These are phyloP conservation scores for Nosema granulosis DNA, from an alignment of 371 early-diverging fungal species.

Conservation along the genomic window DNA sequence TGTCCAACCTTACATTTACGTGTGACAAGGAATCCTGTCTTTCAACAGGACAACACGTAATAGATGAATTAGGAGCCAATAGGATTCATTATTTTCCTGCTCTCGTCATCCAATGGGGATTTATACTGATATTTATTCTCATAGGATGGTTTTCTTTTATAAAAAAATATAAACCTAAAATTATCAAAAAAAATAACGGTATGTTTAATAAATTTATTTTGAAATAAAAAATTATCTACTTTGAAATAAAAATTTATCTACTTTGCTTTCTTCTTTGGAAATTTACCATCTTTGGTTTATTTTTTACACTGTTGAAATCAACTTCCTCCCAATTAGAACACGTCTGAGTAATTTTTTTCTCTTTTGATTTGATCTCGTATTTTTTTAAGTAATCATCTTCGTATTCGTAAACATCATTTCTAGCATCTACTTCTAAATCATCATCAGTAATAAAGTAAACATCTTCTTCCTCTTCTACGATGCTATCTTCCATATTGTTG, in stretches of 20 bases:
- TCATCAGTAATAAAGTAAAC: too few species aligned
- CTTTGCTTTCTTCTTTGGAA: background rate
- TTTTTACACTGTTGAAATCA: slow-evolving; percentile 5
- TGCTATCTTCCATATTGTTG: too few species aligned
- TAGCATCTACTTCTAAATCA: background rate
- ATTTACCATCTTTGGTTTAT: slow-evolving; percentile 29
- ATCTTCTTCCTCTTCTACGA: too few species aligned
- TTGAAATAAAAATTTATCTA: slow-evolving; percentile 2
- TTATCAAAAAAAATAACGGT: background rate
- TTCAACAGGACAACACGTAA: background rate
- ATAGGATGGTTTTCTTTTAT: background rate
- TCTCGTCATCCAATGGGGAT: too few species aligned
- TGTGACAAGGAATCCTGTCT: background rate
- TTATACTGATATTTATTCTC: too few species aligned
- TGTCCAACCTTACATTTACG: background rate
- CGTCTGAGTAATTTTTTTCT: slow-evolving; percentile 8
- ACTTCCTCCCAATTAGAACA: slow-evolving; percentile 44
- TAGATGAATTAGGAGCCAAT: background rate
- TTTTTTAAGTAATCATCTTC: background rate
- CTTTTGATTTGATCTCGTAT: slow-evolving; percentile 16
- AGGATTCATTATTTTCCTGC: slow-evolving; percentile 8
- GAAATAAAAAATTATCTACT: background rate
- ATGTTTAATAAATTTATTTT: background rate
- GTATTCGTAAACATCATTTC: slow-evolving; percentile 19
- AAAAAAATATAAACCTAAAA: background rate